Conservation (phyloP, 2,329 filamentous ascomycete genomes). For the Colletotrichum gigasporum region DNA sequence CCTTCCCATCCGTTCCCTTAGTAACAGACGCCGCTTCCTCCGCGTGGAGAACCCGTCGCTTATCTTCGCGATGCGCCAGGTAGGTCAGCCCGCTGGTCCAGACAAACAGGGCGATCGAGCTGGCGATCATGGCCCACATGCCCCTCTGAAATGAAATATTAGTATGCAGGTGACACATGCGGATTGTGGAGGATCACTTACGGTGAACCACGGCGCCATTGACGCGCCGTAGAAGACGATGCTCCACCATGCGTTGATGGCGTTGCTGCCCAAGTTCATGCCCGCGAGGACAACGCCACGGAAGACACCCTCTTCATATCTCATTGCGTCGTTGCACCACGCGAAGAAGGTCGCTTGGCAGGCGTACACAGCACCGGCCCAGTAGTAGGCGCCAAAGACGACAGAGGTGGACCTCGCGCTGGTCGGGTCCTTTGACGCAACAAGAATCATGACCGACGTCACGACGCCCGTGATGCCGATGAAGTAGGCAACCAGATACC, state of each 20-base stretch:
- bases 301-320: slow-evolving; percentile 69
- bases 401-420: slow-evolving; percentile 55
- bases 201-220: slow-evolving; percentile 72
- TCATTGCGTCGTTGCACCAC: slow-evolving; percentile 78
- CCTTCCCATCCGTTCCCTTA: slow-evolving; percentile 10
- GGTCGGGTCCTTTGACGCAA: slow-evolving; percentile 52
- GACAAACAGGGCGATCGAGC: slow-evolving; percentile 64
- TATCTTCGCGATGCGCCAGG: slow-evolving; percentile 39
- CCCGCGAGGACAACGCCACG: slow-evolving; percentile 74
- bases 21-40: slow-evolving; percentile 5
- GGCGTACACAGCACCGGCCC: slow-evolving; percentile 75
- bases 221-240: slow-evolving; percentile 76
- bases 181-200: slow-evolving; percentile 52
- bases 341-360: slow-evolving; percentile 81
- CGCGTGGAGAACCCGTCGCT: slow-evolving; percentile 17
- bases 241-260: slow-evolving; percentile 78
- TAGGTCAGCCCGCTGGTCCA: slow-evolving; percentile 67
- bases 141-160: slow-evolving; percentile 54
- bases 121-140: slow-evolving; percentile 80
- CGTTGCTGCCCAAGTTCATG: slow-evolving; percentile 76
- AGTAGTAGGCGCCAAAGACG: slow-evolving; percentile 75
- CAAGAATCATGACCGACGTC: slow-evolving; percentile 70
- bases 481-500: slow-evolving; percentile 74
- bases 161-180: too few species aligned
- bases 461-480: slow-evolving; percentile 72